Conservation (phyloP, 2,329 filamentous ascomycete genomes). For the Ceratocystis diversiconidia region DNA sequence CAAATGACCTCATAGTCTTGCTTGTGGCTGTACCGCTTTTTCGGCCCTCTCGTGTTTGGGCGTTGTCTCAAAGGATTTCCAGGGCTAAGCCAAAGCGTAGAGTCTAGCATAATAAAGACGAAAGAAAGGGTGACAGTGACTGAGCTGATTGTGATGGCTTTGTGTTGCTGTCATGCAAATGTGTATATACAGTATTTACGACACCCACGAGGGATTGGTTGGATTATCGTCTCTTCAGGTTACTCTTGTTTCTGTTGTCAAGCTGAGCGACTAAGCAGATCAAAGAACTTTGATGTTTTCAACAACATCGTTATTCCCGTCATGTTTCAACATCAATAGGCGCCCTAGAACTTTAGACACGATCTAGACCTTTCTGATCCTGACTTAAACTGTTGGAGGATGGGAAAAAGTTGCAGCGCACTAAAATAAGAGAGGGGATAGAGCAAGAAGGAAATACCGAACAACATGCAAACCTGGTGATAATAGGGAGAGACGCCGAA, state of each 20-base stretch:
- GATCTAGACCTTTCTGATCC: neutral
- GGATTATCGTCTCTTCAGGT: neutral
- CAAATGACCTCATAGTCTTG: neutral
- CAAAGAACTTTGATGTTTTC: neutral
- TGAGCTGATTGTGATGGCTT: neutral
- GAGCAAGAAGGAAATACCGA: neutral
- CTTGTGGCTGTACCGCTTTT: neutral
- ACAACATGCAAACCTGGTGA: neutral
- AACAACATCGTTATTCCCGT: neutral
- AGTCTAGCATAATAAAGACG: neutral
- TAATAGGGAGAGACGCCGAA: neutral
- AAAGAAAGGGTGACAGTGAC: neutral
- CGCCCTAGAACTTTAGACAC: neutral
- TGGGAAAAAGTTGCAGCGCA: neutral
- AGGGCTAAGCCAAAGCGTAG: neutral
- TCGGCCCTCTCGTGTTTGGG: slow-evolving; percentile 2
- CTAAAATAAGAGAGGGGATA: neutral
- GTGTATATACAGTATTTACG: neutral
- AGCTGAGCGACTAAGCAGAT: neutral
- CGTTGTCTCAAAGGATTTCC: neutral
- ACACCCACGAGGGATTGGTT: neutral
- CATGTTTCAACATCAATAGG: neutral
- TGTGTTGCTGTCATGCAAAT: neutral
- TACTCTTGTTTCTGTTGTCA: neutral
- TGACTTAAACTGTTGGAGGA: neutral